Percentiles rank a stretch among this genome's conserved stretches.
These are phyloP conservation scores for Fusarium albosuccineum DNA, from an alignment of 2,329 filamentous ascomycete species.

Conservation along the genomic window DNA sequence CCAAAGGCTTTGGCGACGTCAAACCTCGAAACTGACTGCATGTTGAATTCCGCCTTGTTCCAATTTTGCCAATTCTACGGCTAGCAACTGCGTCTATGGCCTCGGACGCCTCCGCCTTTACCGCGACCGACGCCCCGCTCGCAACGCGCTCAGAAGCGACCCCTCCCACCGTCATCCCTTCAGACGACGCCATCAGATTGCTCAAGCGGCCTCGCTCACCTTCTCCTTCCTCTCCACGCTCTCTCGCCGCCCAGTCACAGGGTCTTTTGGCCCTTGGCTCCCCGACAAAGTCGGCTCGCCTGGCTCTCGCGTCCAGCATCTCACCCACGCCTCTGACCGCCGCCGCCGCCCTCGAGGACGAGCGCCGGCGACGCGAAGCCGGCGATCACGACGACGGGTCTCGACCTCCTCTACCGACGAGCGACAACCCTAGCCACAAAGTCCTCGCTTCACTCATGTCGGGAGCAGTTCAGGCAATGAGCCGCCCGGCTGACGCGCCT, in stretches of 20 bases:
- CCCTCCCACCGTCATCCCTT: conserved; percentile 53
- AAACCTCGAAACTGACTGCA: conserved; percentile 44
- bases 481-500: conserved; percentile 68
- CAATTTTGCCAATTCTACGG: conserved; percentile 36
- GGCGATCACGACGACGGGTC: conserved; percentile 54
- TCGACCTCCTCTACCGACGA: conserved; percentile 59
- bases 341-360: conserved; percentile 67
- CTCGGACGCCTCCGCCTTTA: conserved; percentile 65
- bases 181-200: conserved; percentile 54
- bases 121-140: conserved; percentile 65
- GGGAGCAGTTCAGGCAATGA: conserved; percentile 65
- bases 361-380: conserved; percentile 61
- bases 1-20: conserved; percentile 39
- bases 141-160: conserved; percentile 52
- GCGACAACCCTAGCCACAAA: conserved; percentile 67
- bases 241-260: conserved; percentile 45
- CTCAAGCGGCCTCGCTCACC: conserved; percentile 63
- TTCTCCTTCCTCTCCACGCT: conserved; percentile 57
- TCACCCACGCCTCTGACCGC: conserved; percentile 65
- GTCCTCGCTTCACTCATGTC: conserved; percentile 68
- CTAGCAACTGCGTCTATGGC: conserved; percentile 60
- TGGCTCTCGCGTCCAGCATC: conserved; percentile 58
- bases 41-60: conserved; percentile 31
- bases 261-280: conserved; percentile 58
- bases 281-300: conserved; percentile 67